Percentiles rank a stretch among this genome's conserved stretches.
Conservation (phyloP, 1,284 basidiomycete genomes). For the Naganishia cerealis region DNA sequence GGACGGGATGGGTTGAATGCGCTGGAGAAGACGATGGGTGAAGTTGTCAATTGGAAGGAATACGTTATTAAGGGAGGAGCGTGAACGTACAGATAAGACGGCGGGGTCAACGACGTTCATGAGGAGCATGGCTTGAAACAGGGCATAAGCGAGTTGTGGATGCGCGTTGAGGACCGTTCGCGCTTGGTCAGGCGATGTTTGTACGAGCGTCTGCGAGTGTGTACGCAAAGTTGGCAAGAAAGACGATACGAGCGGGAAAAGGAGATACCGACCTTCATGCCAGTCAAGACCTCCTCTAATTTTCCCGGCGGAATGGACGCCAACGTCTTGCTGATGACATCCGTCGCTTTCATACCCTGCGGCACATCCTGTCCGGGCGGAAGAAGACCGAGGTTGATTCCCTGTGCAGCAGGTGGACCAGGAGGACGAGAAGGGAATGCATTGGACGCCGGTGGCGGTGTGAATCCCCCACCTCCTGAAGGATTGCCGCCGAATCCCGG, state of each 20-base stretch:
- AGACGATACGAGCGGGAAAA: not conserved
- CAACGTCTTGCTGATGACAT: conserved; percentile 83
- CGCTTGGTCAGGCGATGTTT: conserved; percentile 87
- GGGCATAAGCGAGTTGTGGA: conserved; percentile 91
- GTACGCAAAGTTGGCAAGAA: too few species aligned
- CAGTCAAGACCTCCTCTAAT: conserved; percentile 89
- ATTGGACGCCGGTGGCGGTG: conserved; percentile 8
- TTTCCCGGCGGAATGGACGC: conserved; percentile 80
- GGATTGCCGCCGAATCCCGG: conserved; percentile 26
- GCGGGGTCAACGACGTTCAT: conserved; percentile 91
- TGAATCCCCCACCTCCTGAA: conserved; percentile 27
- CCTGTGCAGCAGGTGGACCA: conserved; percentile 20
- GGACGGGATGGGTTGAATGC: conserved; percentile 33
- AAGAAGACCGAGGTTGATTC: conserved; percentile 56
- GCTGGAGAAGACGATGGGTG: not conserved
- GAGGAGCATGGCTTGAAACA: conserved; percentile 91
- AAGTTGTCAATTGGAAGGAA: conserved; percentile 36
- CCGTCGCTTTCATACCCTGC: conserved; percentile 73
- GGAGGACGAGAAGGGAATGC: conserved; percentile 11
- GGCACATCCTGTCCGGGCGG: conserved; percentile 77
- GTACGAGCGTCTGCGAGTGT: conserved; percentile 63
- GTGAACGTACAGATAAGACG: conserved; percentile 65
- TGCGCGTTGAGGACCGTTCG: conserved; percentile 73
- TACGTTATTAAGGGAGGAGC: conserved; percentile 48
- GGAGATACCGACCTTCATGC: conserved; percentile 79